Conservation (phyloP, 148 eudicot genomes). For the Simmondsia chinensis region DNA sequence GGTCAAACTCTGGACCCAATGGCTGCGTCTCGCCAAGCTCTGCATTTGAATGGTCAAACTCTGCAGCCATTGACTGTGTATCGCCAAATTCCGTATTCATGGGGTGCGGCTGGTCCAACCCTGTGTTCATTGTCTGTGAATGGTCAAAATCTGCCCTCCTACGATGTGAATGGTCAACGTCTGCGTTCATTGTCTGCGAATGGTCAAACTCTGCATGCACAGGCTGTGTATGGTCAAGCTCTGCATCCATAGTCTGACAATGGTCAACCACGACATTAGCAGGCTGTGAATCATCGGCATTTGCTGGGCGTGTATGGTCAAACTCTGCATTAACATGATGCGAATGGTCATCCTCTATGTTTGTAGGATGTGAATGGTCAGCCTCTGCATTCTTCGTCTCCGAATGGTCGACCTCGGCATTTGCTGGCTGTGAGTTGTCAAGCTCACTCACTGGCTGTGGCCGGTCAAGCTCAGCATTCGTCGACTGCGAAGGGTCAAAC, state of each 20-base stretch:
- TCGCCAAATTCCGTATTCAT: background rate
- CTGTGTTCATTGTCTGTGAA: constrained; percentile 1
- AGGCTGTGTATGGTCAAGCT: constrained; percentile 4
- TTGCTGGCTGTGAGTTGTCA: constrained; percentile 7
- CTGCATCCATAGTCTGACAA: constrained; percentile 6
- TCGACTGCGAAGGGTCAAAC: background rate
- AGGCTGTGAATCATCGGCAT: too few relatives aligned
- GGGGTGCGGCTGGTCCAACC: constrained; percentile 8
- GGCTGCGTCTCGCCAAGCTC: background rate
- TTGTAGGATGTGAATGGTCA: background rate
- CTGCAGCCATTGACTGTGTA: constrained; percentile 1
- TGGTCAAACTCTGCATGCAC: constrained; percentile 12
- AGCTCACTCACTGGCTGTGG: constrained; percentile 24
- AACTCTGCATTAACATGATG: constrained; percentile 3
- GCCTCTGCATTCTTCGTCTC: constrained; percentile 4
- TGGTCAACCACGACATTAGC: too few relatives aligned
- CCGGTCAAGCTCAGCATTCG: constrained; percentile 5
- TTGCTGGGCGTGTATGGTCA: constrained; percentile 1
- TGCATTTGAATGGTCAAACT: too few relatives aligned
- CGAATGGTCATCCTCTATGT: constrained; percentile 1
- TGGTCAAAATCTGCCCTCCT: too few relatives aligned
- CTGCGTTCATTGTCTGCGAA: constrained; percentile 6
- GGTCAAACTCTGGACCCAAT: background rate
- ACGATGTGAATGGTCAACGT: constrained; percentile 1
- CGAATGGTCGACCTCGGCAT: constrained; percentile 7